phyloP scores from a whole-genome alignment of 257 asterid genomes.

The Plantago major region DNA sequence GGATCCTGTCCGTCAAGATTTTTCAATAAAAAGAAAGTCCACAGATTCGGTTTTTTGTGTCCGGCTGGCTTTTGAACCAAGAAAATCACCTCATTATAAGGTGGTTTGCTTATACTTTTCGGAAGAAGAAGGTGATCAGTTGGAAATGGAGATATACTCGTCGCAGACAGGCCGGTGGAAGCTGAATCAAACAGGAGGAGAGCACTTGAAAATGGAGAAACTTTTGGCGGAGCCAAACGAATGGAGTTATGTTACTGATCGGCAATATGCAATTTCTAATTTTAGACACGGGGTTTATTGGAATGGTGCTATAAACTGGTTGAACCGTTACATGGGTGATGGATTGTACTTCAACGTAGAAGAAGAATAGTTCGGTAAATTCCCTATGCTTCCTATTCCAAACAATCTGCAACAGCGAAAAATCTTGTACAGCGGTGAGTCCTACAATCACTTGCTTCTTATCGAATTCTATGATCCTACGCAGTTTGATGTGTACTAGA shows the following conservation, averaged over 20 bases:
- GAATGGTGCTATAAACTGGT: slow-evolving; percentile 22
- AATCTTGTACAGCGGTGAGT: slow-evolving; percentile 23
- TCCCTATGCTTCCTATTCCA: slow-evolving; percentile 18
- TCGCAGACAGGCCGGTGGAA: slow-evolving; percentile 25
- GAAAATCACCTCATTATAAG: slow-evolving; percentile 32
- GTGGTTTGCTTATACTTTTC: slow-evolving; percentile 23
- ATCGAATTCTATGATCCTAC: slow-evolving; percentile 6
- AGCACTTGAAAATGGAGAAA: slow-evolving; percentile 4
- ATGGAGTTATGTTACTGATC: background rate
- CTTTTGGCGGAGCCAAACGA: background rate
- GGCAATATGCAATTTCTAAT: background rate
- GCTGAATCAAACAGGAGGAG: background rate
- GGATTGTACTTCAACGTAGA: slow-evolving; percentile 10
- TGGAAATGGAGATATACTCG: slow-evolving; percentile 23
- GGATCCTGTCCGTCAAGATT: background rate
- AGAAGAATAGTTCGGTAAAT: background rate
- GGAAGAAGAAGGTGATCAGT: background rate
- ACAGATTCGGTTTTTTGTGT: slow-evolving; percentile 6
- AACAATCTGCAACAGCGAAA: background rate
- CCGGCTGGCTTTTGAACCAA: slow-evolving; percentile 40
- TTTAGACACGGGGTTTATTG: slow-evolving; percentile 16
- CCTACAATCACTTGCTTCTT: slow-evolving; percentile 24
- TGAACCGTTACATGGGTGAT: background rate
- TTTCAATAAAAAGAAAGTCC: background rate
- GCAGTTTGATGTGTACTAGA: slow-evolving; percentile 24